Evolutionary conservation across 2,329 filamentous ascomycete species (phyloP), one percentile per base, ranked within the genome.

Genomic region (Sarocladium brachiariae): DNA sequence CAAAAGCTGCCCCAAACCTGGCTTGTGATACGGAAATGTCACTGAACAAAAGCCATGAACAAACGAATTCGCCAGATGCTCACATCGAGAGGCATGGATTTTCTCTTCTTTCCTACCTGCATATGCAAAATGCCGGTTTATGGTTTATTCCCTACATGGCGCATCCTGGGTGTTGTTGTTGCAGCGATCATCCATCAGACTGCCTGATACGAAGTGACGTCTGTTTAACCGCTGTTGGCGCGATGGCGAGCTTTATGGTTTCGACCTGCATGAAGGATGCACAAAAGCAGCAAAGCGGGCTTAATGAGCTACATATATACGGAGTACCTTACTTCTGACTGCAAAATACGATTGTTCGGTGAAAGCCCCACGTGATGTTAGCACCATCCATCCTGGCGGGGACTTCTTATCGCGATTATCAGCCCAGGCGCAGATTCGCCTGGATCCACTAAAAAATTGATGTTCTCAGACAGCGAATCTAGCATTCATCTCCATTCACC

Each of bases 361-460:
- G 11, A 14, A 11, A 30, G 25, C 43, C 43, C 24, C 43, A 47
- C 43, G 43, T 47, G 43, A 47, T 33, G 7, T n/a, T 11, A 31
- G 14, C 27, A 27, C 21, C 39, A n/a, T 30, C 18, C 9, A 8
- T 18, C 18, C 4, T 31, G 24, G 21, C 13, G 43, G 43, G 43
- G 19, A 21, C 10, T 7, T 16, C 43, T 47, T 47, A 47, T 47
- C 43, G 43, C 43, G 43, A 47, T 47, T 47, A 47, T 24, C 21
- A 33, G 16, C n/a, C 10, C n/a, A 33, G 27, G 43, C n/a, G 43
- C 43, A 21, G 43, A 47, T 23, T 47, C 18, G 39, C 7, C 43
- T 21, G 43, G 24, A n/a, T 33, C 43, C 43, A 47, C 43, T 47
- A 47, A 47, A 47, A 47, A 47, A 47, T 47, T 47, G 43, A 9